Evolutionary conservation across 129 eudicot species (phyloP), one percentile per base, ranked within the genome.

Genomic region (Pittosporum tobira): DNA sequence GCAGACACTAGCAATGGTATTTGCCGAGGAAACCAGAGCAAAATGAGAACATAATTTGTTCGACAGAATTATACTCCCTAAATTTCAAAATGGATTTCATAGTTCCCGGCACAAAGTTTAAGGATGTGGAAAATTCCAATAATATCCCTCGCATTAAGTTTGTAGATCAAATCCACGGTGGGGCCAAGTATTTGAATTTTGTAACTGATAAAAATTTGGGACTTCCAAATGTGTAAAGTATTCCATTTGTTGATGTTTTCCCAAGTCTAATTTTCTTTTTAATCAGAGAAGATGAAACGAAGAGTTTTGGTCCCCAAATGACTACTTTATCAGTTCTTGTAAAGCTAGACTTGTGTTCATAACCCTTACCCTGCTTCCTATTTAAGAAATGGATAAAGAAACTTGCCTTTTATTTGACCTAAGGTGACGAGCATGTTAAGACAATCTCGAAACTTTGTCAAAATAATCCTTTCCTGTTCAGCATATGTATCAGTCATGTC

Each of bases 391-490:
- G 37, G 57, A 59, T 43, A 24, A 43, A 57, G 47, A 69, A 49
- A 63, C 66, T 74, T 75, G 61, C 97, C 97, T 85, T 85, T 89
- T 50, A 89, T 52, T 52, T 89, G 95, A 59, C 97, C 95, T 27
- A 81, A 67, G 55, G 95, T 79, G 71, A 85, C 73, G 50, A 85
- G 83, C 73, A 76, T 73, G 61, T 82, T 85, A 48, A 89, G 93
- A 72, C 95, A 89, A 71, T 85, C 95, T 37, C 93, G 79, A 74
- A 89, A 85, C 37, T 79, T 79, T 59, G 97, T 79, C 59, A 89
- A 71, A 24, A 89, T 79, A 61, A 84, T 68, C 61, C 76, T 79
- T 53, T 89, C 97, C 73, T 85, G 93, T 62, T 79, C 95, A 44
- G 78, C 84, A 73, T 81, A 79, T 19, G 78, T 63, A 51, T 85